phyloP scores from a whole-genome alignment of 345 rosid species.

The Bruguiera gymnorhiza region DNA sequence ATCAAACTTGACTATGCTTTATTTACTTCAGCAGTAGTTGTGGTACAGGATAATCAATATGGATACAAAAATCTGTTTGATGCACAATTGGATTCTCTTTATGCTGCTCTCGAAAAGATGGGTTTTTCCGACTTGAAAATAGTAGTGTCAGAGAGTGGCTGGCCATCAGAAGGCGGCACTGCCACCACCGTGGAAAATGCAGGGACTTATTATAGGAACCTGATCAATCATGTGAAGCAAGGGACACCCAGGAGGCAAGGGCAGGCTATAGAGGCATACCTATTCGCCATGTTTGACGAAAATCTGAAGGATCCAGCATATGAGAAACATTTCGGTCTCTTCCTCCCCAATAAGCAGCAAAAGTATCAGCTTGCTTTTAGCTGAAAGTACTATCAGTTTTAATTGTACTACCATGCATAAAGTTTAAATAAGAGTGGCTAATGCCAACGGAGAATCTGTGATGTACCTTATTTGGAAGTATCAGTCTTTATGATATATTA shows the following conservation, averaged over 20 bases:
- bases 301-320: constrained; percentile 12
- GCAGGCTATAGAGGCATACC: constrained; percentile 12
- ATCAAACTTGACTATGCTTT: constrained; percentile 22
- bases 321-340: constrained; percentile 21
- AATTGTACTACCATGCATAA: background rate
- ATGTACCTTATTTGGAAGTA: too few relatives aligned
- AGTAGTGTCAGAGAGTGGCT: constrained; percentile 29
- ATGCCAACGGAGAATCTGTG: background rate
- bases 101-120: constrained; percentile 22
- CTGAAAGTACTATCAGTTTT: background rate
- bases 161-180: constrained; percentile 24
- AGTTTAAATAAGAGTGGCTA: background rate
- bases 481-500: too few relatives aligned
- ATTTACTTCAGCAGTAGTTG: constrained; percentile 15
- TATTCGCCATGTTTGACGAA: constrained; percentile 27
- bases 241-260: constrained; percentile 28
- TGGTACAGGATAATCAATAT: constrained; percentile 11
- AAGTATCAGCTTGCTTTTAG: constrained; percentile 16
- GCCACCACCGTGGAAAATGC: constrained; percentile 18
- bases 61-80: constrained; percentile 28
- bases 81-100: constrained; percentile 19
- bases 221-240: constrained; percentile 20
- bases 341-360: constrained; percentile 15
- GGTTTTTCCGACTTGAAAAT: constrained; percentile 9
- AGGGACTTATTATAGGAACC: constrained; percentile 15